Evolutionary conservation across 176 grass and related monocot species (phyloP).

Genomic region (Oryza officinalis): DNA sequence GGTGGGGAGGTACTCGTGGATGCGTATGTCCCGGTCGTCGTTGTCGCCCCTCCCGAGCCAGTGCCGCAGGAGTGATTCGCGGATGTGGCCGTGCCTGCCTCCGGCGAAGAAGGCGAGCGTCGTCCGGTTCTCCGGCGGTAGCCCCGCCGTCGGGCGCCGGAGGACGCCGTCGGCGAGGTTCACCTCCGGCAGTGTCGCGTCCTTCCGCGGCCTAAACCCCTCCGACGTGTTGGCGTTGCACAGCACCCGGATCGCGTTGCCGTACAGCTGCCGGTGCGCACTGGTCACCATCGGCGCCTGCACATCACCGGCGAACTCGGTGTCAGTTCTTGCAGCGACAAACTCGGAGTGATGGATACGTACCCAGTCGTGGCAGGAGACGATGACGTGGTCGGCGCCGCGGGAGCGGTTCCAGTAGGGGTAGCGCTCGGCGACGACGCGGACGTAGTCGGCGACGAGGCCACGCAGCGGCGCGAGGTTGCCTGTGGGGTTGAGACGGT

Average conservation of each 20-base stretch:
- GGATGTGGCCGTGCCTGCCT: constrained; percentile 63
- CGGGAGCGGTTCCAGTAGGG: constrained; percentile 81
- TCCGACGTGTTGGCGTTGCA: constrained; percentile 96
- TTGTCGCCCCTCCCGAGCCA: constrained; percentile 49
- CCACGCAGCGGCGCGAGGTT: constrained; percentile 49
- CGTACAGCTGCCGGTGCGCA: constrained; percentile 48
- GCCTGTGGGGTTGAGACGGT: constrained; percentile 43
- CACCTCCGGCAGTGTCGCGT: constrained; percentile 82
- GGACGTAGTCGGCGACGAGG: constrained; percentile 61
- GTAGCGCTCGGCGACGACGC: constrained; percentile 56
- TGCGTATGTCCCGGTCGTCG: constrained; percentile 45
- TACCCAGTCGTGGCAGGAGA: constrained; percentile 90
- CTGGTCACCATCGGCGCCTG: constrained; percentile 75
- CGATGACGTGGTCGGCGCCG: constrained; percentile 81
- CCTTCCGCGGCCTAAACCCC: constrained; percentile 66
- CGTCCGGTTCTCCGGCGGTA: constrained; percentile 30
- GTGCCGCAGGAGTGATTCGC: constrained; percentile 47
- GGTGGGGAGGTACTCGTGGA: constrained; percentile 69
- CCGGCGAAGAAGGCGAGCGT: constrained; percentile 88
- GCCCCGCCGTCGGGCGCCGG: constrained; percentile 33
- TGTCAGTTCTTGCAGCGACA: background rate
- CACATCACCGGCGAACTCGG: background rate
- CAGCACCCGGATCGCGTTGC: constrained; percentile 72
- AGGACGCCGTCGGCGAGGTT: constrained; percentile 74
- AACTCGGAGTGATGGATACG: no score